Conservation (phyloP, 768 basidiomycete genomes). For the Thelephora ganbajun region DNA sequence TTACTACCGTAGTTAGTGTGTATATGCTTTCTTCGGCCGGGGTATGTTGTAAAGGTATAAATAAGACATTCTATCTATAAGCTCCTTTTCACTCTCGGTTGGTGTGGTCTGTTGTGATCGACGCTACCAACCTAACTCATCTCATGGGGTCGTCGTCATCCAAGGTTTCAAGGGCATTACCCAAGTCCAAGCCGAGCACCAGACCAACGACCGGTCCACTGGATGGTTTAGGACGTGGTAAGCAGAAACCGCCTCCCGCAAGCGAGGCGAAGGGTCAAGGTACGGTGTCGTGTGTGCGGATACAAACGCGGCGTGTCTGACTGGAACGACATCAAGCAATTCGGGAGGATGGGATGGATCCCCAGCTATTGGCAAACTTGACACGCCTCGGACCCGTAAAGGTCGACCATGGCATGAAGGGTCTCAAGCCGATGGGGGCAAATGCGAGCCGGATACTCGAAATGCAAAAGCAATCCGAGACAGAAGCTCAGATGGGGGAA, state of each 20-base stretch:
- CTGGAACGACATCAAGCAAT: slow-evolving; percentile 27
- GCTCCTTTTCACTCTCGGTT: not conserved
- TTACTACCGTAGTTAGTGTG: no score
- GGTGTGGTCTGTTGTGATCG: not conserved
- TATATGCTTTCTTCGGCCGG: not conserved
- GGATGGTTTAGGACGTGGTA: slow-evolving; percentile 1
- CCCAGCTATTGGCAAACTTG: slow-evolving; percentile 56
- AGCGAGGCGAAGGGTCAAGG: slow-evolving; percentile 42
- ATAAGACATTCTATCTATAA: slow-evolving; percentile 4
- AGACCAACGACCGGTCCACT: slow-evolving; percentile 21
- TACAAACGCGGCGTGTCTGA: no score
- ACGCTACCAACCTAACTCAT: not conserved
- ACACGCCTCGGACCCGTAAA: slow-evolving; percentile 49
- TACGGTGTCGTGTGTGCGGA: slow-evolving; percentile 8
- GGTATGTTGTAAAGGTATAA: slow-evolving; percentile 5
- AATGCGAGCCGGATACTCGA: slow-evolving; percentile 32
- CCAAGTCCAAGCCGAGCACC: slow-evolving; percentile 36
- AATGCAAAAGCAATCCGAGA: slow-evolving; percentile 41
- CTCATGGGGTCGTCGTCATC: slow-evolving; percentile 51
- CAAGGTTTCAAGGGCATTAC: slow-evolving; percentile 42
- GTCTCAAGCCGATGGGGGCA: slow-evolving; percentile 30
- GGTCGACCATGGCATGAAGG: slow-evolving; percentile 51
- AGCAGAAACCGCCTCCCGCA: slow-evolving; percentile 20
- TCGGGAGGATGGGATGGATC: slow-evolving; percentile 52
- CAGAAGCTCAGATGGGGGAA: slow-evolving; percentile 28